Base-by-base conservation (phyloP, 129 eudicot genomes). In the Flaveria trinervia region DNA sequence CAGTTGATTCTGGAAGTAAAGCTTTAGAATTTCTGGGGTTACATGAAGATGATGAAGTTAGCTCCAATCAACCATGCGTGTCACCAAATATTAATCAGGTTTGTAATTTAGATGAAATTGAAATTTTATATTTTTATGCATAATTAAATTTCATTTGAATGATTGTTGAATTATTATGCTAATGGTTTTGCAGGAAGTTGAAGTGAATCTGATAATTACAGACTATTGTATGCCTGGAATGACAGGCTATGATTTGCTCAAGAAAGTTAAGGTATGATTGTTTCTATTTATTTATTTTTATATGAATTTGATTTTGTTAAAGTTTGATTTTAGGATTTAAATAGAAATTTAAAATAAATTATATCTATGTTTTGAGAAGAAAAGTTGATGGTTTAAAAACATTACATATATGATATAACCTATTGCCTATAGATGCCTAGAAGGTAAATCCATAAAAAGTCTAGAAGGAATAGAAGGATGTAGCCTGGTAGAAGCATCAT, bases 211-310 rank as follows among this genome's bases (percentile, higher is more conserved):
- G 48, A 87, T 92, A 20, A 92, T 92, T 57, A 92, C 98, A 69
- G 98, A 92, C 85, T 92, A 92, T 76, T 92, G 98, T 79, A 92
- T 92, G 98, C 98, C 98, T 51, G 98, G 92, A 83, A 92, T 90
- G 96, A 92, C 98, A 71, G 98, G 98, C 79, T 92, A 90, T 85
- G 98, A 92, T 85, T 86, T 92, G 88, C 92, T 92, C 76, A 92
- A 88, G 85, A 92, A 86, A 90, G 74, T 92, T 30, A 92, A 92
- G 92, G 98, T 88, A 80, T 61, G 51, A 67, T 74, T 60, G 41
- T 17, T 52, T 43, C 20, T 45, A 17, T 57, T 66, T 39, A 26
- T 71, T 9, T 16, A 16, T n/a, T 36, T 45, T 73, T 5, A 44
- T 26, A 7, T 65, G 41, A 36, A 5, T 36, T 36, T 36, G 65